These are phyloP conservation scores for Saposhnikovia divaricata DNA, from an alignment of 129 eudicot genomes.

Conservation along the genomic window DNA sequence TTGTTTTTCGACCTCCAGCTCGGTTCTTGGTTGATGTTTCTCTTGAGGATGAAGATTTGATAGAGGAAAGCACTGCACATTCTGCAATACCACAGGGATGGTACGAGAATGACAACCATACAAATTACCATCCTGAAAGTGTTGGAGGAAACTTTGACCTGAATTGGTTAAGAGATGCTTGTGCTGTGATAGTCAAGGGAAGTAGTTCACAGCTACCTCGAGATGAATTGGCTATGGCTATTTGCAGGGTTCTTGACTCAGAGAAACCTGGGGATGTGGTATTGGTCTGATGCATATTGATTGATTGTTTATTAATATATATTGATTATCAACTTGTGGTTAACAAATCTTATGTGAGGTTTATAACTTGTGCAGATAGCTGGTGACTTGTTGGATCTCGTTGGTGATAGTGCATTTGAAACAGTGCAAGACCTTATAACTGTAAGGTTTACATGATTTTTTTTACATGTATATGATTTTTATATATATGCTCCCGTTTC, in stretches of 20 bases:
- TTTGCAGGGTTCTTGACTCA: conserved; percentile 88
- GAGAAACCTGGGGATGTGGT: conserved; percentile 98
- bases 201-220: conserved; percentile 80
- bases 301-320: background rate
- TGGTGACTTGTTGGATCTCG: conserved; percentile 93
- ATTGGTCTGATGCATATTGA: conserved; percentile 11
- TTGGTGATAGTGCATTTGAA: conserved; percentile 86
- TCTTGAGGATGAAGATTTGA: conserved; percentile 45
- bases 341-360: background rate
- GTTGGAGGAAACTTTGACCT: conserved; percentile 51
- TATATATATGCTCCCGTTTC: background rate
- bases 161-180: conserved; percentile 74
- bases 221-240: conserved; percentile 97
- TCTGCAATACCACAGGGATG: conserved; percentile 45
- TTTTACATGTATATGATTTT: too few species aligned
- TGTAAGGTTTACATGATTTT: conserved; percentile 30
- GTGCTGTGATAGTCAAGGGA: conserved; percentile 55
- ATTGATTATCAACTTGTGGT: background rate
- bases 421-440: conserved; percentile 77
- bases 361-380: conserved; percentile 56
- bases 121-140: conserved; percentile 27
- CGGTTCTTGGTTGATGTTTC: conserved; percentile 82
- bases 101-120: conserved; percentile 34
- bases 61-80: conserved; percentile 35
- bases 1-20: conserved; percentile 65